These are phyloP conservation scores for Pyrenochaeta sp. DNA, from an alignment of 2,329 filamentous ascomycete species.

Conservation along the genomic window DNA sequence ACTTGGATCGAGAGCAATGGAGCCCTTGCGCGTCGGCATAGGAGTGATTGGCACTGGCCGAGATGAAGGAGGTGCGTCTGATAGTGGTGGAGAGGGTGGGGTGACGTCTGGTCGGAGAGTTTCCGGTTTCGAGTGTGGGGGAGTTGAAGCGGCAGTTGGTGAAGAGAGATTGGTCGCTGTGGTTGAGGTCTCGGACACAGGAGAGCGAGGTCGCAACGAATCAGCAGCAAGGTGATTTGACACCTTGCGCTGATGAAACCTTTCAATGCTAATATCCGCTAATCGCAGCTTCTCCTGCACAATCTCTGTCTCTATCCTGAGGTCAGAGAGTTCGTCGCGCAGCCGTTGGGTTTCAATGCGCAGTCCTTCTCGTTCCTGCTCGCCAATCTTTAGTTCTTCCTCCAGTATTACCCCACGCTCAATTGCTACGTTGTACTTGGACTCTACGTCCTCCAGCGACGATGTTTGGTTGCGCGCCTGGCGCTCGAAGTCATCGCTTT, in stretches of 20 bases:
- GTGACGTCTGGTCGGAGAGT: slow-evolving; percentile 73
- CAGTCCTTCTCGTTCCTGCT: slow-evolving; percentile 87
- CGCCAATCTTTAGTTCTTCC: slow-evolving; percentile 88
- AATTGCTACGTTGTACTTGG: slow-evolving; percentile 94
- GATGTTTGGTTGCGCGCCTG: slow-evolving; percentile 96
- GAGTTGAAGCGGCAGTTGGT: slow-evolving; percentile 86
- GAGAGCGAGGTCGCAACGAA: slow-evolving; percentile 66
- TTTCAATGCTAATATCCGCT: slow-evolving; percentile 60
- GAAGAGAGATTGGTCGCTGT: slow-evolving; percentile 84
- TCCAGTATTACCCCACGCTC: slow-evolving; percentile 93
- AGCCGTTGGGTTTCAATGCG: slow-evolving; percentile 91
- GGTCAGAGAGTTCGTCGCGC: slow-evolving; percentile 87
- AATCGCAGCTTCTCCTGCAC: slow-evolving; percentile 91
- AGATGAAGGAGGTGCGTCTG: slow-evolving; percentile 74
- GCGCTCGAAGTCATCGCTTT: slow-evolving; percentile 97
- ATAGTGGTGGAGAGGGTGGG: slow-evolving; percentile 92
- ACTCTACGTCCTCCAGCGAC: slow-evolving; percentile 94
- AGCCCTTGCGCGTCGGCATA: slow-evolving; percentile 48
- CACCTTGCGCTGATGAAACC: slow-evolving; percentile 60
- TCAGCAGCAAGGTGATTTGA: slow-evolving; percentile 58
- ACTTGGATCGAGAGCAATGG: slow-evolving; percentile 60
- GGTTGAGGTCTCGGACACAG: slow-evolving; percentile 78
- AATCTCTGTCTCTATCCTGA: slow-evolving; percentile 95
- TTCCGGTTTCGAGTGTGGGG: slow-evolving; percentile 73
- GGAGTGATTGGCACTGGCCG: slow-evolving; percentile 51